Conservation (phyloP, 495 filamentous ascomycete genomes). For the Annulohypoxylon stygium region DNA sequence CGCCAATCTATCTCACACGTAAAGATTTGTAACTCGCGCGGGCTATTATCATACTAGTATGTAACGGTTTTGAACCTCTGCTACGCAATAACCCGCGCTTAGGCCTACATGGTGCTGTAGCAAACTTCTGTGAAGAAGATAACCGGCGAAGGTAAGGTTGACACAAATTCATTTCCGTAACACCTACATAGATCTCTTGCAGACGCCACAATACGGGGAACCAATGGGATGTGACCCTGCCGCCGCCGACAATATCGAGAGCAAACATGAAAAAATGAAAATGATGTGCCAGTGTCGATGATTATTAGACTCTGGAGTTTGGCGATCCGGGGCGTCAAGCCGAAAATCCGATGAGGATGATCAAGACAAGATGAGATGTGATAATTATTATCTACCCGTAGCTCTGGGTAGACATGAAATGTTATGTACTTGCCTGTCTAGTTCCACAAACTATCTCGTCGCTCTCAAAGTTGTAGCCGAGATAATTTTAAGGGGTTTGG, state of each 20-base stretch:
- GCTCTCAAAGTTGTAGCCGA: neutral
- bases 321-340: constrained; percentile 36
- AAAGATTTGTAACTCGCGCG: constrained; percentile 15
- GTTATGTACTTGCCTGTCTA: neutral
- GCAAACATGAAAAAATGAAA: constrained; percentile 22
- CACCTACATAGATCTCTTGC: constrained; percentile 25
- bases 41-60: neutral
- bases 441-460: constrained; percentile 4
- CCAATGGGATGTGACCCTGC: constrained; percentile 42
- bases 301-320: constrained; percentile 27
- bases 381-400: constrained; percentile 12
- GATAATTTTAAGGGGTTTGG: neutral
- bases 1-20: constrained; percentile 46
- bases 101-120: neutral
- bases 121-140: neutral
- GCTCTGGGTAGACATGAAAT: neutral
- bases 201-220: constrained; percentile 33
- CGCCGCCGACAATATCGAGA: constrained; percentile 30
- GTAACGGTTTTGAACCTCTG: constrained; percentile 18
- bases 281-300: constrained; percentile 24
- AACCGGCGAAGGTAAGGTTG: constrained; percentile 13
- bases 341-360: constrained; percentile 33
- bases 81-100: neutral
- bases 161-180: constrained; percentile 22
- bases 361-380: constrained; percentile 30